Base-by-base conservation (phyloP, 495 filamentous ascomycete genomes). In the Cairneyella variabilis region DNA sequence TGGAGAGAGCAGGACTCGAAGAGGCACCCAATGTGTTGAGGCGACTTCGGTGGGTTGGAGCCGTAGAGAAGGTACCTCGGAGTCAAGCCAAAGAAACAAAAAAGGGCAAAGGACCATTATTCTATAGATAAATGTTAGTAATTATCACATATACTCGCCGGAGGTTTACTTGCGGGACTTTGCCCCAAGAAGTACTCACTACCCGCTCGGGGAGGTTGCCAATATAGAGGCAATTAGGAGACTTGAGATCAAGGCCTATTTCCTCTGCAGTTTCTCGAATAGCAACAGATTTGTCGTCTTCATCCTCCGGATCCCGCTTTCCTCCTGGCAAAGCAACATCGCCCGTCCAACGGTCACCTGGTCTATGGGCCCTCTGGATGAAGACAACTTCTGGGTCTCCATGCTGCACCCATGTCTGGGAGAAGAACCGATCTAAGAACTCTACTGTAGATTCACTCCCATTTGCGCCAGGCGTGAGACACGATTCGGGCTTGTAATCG, bases 61-160 rank as follows among this genome's bases (percentile, higher is more conserved):
- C 17, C 71, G 71, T 14, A 90, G 71, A 8, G 78, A 67, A 1
- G 84, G 82, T 9, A 80, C 69, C 27, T 78, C 69, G 36, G 76
- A 76, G 22, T 71, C 74, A 11, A 80, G 85, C 27, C 80, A 64
- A 20, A 91, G 69, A 62, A 83, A 90, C 40, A 91, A 71, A 64
- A 85, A 90, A 0, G 87, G 85, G 54, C 85, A 90, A 4, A 91
- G 77, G 2, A 90, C 84, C 85, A 91, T 89, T 27, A 91, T 64
- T 18, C 84, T 88, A 23, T n/a, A n/a, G n/a, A 9, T 36, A 22
- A 27, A 48, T n/a, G 45, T 56, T 18, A 45, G 53, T 28, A 50
- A 22, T 54, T 12, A 28, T 48, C n/a, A n/a, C n/a, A n/a, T n/a
- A n/a, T n/a, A n/a, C n/a, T n/a, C n/a, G n/a, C n/a, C n/a, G n/a